phyloP scores from a whole-genome alignment of 2,329 filamentous ascomycete species.

The Talaromyces sp. region DNA sequence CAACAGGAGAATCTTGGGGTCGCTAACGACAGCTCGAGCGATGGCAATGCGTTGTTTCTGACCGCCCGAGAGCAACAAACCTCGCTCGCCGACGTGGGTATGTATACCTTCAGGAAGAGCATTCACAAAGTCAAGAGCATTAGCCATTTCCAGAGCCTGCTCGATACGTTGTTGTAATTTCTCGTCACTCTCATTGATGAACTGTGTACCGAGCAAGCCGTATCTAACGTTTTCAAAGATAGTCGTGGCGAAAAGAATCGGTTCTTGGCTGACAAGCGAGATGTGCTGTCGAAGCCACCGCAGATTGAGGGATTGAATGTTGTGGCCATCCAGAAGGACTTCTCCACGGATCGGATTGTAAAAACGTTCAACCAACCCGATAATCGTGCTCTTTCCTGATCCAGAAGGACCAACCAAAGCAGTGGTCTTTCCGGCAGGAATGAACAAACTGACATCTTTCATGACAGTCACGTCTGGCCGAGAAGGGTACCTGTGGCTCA shows the following conservation, averaged over 20 bases:
- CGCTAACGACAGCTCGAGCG: conserved; percentile 80
- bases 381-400: conserved; percentile 90
- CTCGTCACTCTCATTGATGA: conserved; percentile 64
- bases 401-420: conserved; percentile 92
- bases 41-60: conserved; percentile 98
- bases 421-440: conserved; percentile 86
- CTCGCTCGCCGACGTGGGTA: conserved; percentile 91
- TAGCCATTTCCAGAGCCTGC: conserved; percentile 81
- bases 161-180: conserved; percentile 66
- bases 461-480: conserved; percentile 86
- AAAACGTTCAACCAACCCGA: conserved; percentile 88
- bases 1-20: conserved; percentile 85
- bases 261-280: conserved; percentile 87
- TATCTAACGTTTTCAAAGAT: conserved; percentile 89
- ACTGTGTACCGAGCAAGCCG: conserved; percentile 77
- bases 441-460: conserved; percentile 69
- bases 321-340: conserved; percentile 75
- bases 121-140: conserved; percentile 87
- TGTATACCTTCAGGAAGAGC: conserved; percentile 81
- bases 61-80: conserved; percentile 85
- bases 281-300: conserved; percentile 90
- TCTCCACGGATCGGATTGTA: conserved; percentile 80
- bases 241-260: conserved; percentile 80
- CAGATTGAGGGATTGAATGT: conserved; percentile 76
- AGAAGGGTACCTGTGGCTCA: conserved; percentile 93